phyloP scores from a whole-genome alignment of 345 rosid species.

The Euphorbia peplus region DNA sequence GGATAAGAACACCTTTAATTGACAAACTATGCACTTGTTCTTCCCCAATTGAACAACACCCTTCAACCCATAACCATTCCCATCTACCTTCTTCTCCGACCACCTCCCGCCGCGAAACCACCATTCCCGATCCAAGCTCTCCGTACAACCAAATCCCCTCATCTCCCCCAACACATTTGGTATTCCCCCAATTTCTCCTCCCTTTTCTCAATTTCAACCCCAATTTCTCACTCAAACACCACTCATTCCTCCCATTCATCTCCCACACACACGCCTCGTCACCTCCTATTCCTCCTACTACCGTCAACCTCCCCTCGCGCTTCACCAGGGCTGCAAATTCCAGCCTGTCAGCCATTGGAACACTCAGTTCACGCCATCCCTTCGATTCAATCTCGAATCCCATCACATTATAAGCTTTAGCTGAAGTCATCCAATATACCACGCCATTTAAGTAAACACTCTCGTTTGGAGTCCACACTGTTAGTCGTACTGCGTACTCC shows the following conservation, averaged over 20 bases:
- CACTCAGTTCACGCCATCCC: conserved; percentile 45
- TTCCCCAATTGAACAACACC: conserved; percentile 29
- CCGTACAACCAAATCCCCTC: conserved; percentile 42
- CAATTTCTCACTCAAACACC: conserved; percentile 38
- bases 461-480: conserved; percentile 58
- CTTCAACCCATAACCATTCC: conserved; percentile 57
- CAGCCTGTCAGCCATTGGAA: conserved; percentile 43
- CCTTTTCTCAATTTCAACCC: conserved; percentile 31
- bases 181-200: conserved; percentile 37
- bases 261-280: conserved; percentile 39
- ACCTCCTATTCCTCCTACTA: conserved; percentile 32
- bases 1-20: conserved; percentile 39
- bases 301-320: conserved; percentile 31
- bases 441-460: conserved; percentile 39
- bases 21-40: conserved; percentile 28
- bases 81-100: conserved; percentile 28
- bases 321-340: conserved; percentile 38
- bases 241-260: conserved; percentile 26
- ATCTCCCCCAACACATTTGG: conserved; percentile 41
- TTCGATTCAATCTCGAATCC: conserved; percentile 34
- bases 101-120: conserved; percentile 39
- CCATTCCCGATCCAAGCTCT: conserved; percentile 51
- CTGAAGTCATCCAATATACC: conserved; percentile 60
- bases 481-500: conserved; percentile 49
- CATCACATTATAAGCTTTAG: conserved; percentile 50